A percentile compares a stretch with the other conserved stretches of the same genome.
These are phyloP conservation scores for Kazachstania martiniae DNA, from an alignment of 805 yeast species.

Conservation along the genomic window DNA sequence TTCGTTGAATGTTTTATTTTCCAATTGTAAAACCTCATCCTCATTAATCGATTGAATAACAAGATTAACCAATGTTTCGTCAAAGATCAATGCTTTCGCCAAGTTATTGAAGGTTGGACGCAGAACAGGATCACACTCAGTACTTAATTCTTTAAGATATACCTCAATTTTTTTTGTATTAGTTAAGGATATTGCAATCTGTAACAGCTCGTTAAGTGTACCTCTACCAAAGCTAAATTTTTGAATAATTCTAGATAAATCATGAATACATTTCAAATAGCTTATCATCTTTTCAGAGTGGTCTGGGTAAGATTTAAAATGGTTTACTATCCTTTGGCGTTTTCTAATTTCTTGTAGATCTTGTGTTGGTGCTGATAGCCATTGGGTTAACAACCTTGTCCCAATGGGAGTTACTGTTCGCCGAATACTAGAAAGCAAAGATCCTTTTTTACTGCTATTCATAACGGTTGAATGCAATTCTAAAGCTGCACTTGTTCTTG, in stretches of 20 bases:
- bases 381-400: slow-evolving; percentile 60
- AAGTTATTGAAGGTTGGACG: slow-evolving; percentile 18
- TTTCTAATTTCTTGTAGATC: slow-evolving; percentile 41
- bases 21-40: slow-evolving; percentile 20
- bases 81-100: slow-evolving; percentile 28
- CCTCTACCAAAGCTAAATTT: slow-evolving; percentile 41
- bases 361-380: slow-evolving; percentile 76
- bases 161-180: slow-evolving; percentile 24
- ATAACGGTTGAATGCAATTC: slow-evolving; percentile 57
- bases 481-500: slow-evolving; percentile 64
- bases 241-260: slow-evolving; percentile 50
- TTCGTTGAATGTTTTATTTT: slow-evolving; percentile 1
- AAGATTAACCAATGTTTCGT: slow-evolving; percentile 31
- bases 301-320: slow-evolving; percentile 28
- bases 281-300: slow-evolving; percentile 26
- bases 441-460: slow-evolving; percentile 49
- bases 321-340: slow-evolving; percentile 44
- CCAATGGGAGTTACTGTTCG: slow-evolving; percentile 78
- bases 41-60: slow-evolving; percentile 35
- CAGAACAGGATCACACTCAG: slow-evolving; percentile 13
- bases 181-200: slow-evolving; percentile 35
- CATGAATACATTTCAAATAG: slow-evolving; percentile 38
- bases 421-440: slow-evolving; percentile 57
- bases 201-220: slow-evolving; percentile 34
- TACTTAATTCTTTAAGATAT: slow-evolving; percentile 19